Evolutionary conservation across 495 filamentous ascomycete genomes (phyloP), one percentile per base, ranked within the genome.

Genomic region (Jackrogersella minutella): DNA sequence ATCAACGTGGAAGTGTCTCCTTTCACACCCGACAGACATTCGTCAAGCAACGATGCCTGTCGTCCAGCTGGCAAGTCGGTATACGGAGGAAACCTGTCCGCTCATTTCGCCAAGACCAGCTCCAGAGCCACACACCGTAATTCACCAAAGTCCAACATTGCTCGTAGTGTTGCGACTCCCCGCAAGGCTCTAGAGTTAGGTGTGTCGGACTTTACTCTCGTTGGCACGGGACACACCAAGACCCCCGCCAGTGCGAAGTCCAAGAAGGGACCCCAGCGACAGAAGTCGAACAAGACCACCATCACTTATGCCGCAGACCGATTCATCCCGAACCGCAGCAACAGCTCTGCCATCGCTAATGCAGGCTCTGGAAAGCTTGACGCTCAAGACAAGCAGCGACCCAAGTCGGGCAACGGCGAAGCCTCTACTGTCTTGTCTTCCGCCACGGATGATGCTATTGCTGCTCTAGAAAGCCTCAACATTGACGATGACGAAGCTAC

Each of bases 81-180:
- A 51, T 93, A 93, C 76, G 85, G 80, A 59, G 73, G 87, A 61
- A 91, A 91, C 69, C 78, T 95, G 5, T 85, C 88, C 19, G 85
- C 92, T 46, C 87, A 91, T 68, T 90, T 96, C 62, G 81, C 90
- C 56, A 89, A 87, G 73, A 86, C 87, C 10, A 79, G 81, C 21
- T 83, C 86, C 34, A 87, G 84, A 80, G 77, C 80, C 5, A 66
- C 80, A n/a, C 74, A 88, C 77, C 86, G 88, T 22, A 87, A 94
- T 66, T 93, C 92, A 22, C 92, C 93, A 71, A 97, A 97, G 81
- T 96, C 93, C 43, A 97, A 97, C 81, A 97, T 97, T 75, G 93
- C 92, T 55, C 86, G 88, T 30, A 78, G 79, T 33, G 76, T 81
- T 76, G 81, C 78, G 76, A 91, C 75, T 82, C 94, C 71, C 82